These are phyloP conservation scores for Umbelopsis vinacea DNA, from an alignment of 192 early-diverging fungal species.

Conservation along the genomic window DNA sequence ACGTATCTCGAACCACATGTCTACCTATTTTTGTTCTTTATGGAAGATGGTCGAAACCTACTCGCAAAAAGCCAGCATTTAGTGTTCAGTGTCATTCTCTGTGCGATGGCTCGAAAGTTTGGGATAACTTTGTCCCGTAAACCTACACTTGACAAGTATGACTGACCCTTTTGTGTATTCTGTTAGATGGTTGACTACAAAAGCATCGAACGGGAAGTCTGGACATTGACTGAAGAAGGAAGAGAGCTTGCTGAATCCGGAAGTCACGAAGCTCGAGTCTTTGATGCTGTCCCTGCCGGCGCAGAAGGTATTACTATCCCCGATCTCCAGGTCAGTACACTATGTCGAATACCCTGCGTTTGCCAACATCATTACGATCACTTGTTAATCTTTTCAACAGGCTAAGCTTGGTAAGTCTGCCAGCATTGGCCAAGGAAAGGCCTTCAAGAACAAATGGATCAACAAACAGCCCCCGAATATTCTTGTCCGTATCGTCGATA, in stretches of 20 bases:
- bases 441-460: slow-evolving; percentile 99
- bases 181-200: slow-evolving; percentile 80
- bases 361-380: too few relatives aligned
- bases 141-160: too few relatives aligned
- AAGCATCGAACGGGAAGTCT: slow-evolving; percentile 78
- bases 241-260: slow-evolving; percentile 82
- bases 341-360: too few relatives aligned
- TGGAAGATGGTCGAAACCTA: background rate
- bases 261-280: slow-evolving; percentile 93
- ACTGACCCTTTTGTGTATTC: slow-evolving; percentile 4
- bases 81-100: background rate
- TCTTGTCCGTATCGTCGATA: slow-evolving; percentile 76
- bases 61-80: background rate
- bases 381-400: slow-evolving; percentile 1
- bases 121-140: too few relatives aligned
- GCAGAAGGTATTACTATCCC: slow-evolving; percentile 82
- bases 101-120: too few relatives aligned
- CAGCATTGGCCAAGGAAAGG: slow-evolving; percentile 93
- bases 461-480: slow-evolving; percentile 70
- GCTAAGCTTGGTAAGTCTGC: slow-evolving; percentile 71
- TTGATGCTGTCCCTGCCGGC: slow-evolving; percentile 82
- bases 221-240: slow-evolving; percentile 90
- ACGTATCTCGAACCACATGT: slow-evolving; percentile 14
- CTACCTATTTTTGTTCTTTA: background rate
- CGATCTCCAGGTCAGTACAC: slow-evolving; percentile 71